Conservation (phyloP, 441 rosid genomes). For the Hura crepitans region DNA sequence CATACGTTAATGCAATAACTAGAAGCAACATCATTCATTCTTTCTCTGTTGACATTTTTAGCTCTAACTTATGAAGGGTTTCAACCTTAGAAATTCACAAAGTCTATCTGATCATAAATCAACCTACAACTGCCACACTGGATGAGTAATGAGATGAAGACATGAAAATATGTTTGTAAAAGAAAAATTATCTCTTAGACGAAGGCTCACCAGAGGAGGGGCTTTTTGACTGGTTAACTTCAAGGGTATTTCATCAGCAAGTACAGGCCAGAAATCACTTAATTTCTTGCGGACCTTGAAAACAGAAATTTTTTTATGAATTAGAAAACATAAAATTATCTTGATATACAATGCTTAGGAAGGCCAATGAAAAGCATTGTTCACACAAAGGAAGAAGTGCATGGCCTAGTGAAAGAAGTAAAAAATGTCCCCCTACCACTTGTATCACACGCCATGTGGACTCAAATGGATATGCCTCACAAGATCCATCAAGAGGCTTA, state of each 20-base stretch:
- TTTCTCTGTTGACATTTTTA: too few relatives aligned
- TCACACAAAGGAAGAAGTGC: not conserved
- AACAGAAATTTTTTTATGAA: slow-evolving; percentile 20
- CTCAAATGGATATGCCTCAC: slow-evolving; percentile 69
- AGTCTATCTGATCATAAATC: too few relatives aligned
- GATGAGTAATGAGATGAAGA: not conserved
- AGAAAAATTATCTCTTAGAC: too few relatives aligned
- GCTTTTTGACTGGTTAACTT: slow-evolving; percentile 51
- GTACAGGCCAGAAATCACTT: slow-evolving; percentile 66
- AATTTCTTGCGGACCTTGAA: slow-evolving; percentile 66
- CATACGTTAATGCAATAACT: too few relatives aligned
- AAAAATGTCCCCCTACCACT: slow-evolving; percentile 45
- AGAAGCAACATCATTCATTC: not conserved
- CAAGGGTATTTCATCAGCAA: slow-evolving; percentile 63
- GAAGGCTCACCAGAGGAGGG: slow-evolving; percentile 42
- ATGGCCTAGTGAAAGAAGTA: slow-evolving; percentile 11
- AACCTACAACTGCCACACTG: too few relatives aligned
- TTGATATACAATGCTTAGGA: not conserved
- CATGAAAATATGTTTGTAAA: slow-evolving; percentile 3
- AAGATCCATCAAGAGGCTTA: slow-evolving; percentile 45
- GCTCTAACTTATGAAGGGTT: not conserved
- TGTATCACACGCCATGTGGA: slow-evolving; percentile 86
- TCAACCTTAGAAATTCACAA: not conserved
- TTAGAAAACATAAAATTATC: slow-evolving; percentile 13
- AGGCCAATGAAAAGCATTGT: not conserved